These are phyloP conservation scores for Rhodotorula sp. DNA, from an alignment of 1,284 basidiomycete genomes.

Conservation along the genomic window DNA sequence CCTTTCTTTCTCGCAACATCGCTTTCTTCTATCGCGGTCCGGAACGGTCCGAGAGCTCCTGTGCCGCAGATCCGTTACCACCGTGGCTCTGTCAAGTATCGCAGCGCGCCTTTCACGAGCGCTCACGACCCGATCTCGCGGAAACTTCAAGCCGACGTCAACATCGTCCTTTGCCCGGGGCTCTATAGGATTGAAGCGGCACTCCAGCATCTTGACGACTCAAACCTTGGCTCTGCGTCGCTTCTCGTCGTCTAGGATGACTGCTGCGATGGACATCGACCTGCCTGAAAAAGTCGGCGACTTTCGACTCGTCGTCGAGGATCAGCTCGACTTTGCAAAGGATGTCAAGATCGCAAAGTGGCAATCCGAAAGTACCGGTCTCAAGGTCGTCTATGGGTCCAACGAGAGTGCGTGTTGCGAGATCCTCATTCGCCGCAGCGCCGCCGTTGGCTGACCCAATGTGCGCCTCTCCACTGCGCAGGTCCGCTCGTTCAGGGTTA, in stretches of 20 bases:
- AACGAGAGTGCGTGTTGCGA: slow-evolving; percentile 40
- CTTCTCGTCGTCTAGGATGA: background rate
- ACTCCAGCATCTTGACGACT: background rate
- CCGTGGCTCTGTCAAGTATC: background rate
- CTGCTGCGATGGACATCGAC: slow-evolving; percentile 11
- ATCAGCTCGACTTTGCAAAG: slow-evolving; percentile 31
- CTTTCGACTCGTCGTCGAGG: slow-evolving; percentile 34
- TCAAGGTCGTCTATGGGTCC: slow-evolving; percentile 53
- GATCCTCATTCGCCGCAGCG: background rate
- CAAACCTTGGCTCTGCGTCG: background rate
- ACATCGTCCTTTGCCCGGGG: too few relatives aligned
- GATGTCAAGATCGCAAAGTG: slow-evolving; percentile 40
- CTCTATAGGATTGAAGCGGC: background rate
- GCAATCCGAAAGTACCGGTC: slow-evolving; percentile 38
- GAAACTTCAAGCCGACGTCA: too few relatives aligned
- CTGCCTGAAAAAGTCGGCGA: slow-evolving; percentile 23
- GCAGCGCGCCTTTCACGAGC: background rate
- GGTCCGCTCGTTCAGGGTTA: slow-evolving; percentile 90
- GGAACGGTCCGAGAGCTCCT: too few relatives aligned
- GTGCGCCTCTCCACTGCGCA: slow-evolving; percentile 46
- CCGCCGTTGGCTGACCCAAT: background rate
- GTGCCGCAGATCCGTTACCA: background rate
- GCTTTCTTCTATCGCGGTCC: too few relatives aligned
- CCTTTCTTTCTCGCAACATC: too few relatives aligned
- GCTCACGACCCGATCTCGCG: too few relatives aligned